Evolutionary conservation across 2,329 filamentous ascomycete genomes (phyloP).

Genomic region (Aureobasidium lini): DNA sequence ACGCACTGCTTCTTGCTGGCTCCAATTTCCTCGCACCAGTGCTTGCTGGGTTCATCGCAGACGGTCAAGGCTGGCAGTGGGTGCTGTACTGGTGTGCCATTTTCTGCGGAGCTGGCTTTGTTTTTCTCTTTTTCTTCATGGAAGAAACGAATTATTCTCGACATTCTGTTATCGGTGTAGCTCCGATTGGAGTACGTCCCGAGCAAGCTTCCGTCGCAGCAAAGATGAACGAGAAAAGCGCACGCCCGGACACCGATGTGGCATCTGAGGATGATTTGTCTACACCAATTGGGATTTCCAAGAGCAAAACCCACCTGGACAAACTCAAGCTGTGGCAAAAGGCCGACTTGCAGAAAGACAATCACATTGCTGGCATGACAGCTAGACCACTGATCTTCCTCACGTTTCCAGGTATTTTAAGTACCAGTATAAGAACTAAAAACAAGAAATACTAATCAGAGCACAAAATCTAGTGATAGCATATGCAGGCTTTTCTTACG

Average conservation of each 20-base stretch:
- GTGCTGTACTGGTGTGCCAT: constrained; percentile 46
- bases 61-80: constrained; percentile 30
- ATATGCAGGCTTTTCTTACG: constrained; percentile 35
- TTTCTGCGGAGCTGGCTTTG: constrained; percentile 40
- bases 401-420: constrained; percentile 31
- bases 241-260: background rate
- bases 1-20: constrained; percentile 33
- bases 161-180: background rate
- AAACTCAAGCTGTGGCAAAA: constrained; percentile 21
- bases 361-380: constrained; percentile 24
- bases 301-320: no score
- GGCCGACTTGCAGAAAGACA: constrained; percentile 26
- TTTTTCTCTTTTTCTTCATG: constrained; percentile 52
- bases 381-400: constrained; percentile 21
- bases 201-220: background rate
- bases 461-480: constrained; percentile 6
- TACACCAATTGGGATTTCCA: background rate
- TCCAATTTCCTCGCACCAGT: constrained; percentile 42
- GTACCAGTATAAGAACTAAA: no score
- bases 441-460: no score
- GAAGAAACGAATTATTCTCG: constrained; percentile 50
- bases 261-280: background rate
- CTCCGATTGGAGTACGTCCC: background rate
- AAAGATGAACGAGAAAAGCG: background rate
- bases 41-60: constrained; percentile 43